Evolutionary conservation across 148 eudicot species (phyloP).

Genomic region (Rhododendron henanense): DNA sequence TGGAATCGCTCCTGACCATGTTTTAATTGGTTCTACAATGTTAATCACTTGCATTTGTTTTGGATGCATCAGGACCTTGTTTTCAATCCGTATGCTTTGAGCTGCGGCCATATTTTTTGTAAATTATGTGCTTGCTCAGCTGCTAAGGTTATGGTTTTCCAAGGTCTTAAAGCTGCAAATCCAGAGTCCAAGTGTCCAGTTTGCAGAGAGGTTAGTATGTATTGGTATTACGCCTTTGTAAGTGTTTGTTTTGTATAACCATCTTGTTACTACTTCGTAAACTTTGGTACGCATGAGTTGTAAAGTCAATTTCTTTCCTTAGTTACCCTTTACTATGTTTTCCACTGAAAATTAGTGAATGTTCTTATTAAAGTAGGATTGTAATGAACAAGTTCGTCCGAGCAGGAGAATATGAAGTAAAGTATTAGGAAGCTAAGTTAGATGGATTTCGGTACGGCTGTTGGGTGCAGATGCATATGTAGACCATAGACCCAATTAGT

Average conservation of each 20-base stretch:
- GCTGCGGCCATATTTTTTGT: conserved; percentile 43
- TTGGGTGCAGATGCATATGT: no score
- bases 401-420: not conserved
- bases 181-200: conserved; percentile 33
- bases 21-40: not conserved
- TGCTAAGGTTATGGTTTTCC: conserved; percentile 31
- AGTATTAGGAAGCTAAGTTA: not conserved
- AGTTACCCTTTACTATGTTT: not conserved
- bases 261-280: not conserved
- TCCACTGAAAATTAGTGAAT: not conserved
- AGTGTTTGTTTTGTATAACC: not conserved
- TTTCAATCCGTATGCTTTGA: conserved; percentile 34
- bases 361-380: not conserved
- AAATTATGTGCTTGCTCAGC: conserved; percentile 38
- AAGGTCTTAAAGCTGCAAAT: conserved; percentile 33
- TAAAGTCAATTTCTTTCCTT: not conserved
- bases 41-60: conserved; percentile 6
- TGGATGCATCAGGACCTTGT: conserved; percentile 28
- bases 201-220: conserved; percentile 33
- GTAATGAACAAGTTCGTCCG: not conserved
- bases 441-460: not conserved
- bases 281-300: not conserved
- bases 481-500: no score
- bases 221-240: not conserved
- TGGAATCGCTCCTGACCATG: not conserved